Conservation (phyloP, 2,329 filamentous ascomycete species). For the Sporothrix inflata region DNA sequence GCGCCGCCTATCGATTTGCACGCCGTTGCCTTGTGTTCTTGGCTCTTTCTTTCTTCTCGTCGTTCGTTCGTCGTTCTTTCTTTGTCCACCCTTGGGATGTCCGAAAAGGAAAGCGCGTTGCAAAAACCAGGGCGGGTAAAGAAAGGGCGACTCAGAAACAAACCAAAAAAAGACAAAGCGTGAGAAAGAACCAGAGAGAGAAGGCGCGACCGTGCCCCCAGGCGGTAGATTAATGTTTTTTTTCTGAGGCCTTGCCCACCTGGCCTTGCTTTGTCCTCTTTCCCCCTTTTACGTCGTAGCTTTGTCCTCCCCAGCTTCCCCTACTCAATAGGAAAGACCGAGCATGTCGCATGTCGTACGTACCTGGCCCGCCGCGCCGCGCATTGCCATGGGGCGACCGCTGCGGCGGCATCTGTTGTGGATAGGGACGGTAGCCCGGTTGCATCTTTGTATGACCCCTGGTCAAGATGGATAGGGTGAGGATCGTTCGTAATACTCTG, state of each 20-base stretch:
- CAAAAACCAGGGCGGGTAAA: not conserved
- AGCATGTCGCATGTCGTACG: constrained; percentile 34
- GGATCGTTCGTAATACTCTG: not conserved
- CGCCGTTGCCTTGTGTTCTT: not conserved
- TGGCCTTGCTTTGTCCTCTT: not conserved
- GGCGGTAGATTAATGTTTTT: not conserved
- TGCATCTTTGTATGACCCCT: constrained; percentile 49
- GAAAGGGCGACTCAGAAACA: constrained; percentile 8
- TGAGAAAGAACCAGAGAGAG: not conserved
- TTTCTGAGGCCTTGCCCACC: not conserved
- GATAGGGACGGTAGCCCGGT: constrained; percentile 56
- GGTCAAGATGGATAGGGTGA: not conserved
- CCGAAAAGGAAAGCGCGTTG: not conserved
- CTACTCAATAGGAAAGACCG: not conserved
- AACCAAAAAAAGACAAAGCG: not conserved
- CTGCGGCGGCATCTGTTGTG: constrained; percentile 55
- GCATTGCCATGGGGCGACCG: constrained; percentile 51
- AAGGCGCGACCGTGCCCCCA: not conserved
- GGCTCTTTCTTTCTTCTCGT: not conserved
- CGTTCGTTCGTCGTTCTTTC: not conserved
- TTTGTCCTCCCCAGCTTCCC: not conserved
- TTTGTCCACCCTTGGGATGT: not conserved
- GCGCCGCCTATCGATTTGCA: constrained; percentile 10
- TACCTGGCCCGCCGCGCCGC: constrained; percentile 55
- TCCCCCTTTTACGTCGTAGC: constrained; percentile 10